These are phyloP conservation scores for Colletotrichum sp. DNA, from an alignment of 2,329 filamentous ascomycete species.

Conservation along the genomic window DNA sequence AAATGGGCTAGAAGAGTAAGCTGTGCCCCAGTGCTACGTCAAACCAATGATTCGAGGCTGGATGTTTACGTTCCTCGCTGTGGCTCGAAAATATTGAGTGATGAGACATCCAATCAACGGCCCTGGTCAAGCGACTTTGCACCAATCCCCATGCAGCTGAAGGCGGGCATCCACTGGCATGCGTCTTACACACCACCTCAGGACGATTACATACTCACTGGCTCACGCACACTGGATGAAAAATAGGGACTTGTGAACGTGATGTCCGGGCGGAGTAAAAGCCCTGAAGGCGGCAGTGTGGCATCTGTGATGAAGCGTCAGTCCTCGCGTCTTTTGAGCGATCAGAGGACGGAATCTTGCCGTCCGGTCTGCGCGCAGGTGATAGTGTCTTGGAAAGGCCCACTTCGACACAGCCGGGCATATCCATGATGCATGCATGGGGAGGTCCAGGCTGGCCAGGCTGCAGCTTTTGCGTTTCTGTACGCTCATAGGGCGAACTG, in stretches of 20 bases:
- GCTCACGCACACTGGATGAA: background rate
- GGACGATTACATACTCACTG: background rate
- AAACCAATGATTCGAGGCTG: background rate
- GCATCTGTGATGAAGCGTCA: background rate
- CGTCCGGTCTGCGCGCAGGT: background rate
- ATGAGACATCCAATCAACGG: background rate
- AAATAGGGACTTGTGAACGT: background rate
- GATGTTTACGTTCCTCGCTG: background rate
- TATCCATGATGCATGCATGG: background rate
- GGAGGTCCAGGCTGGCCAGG: background rate
- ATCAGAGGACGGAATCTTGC: background rate
- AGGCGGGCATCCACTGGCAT: background rate
- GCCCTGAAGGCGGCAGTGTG: background rate
- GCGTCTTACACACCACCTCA: conserved; percentile 15
- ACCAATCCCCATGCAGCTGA: background rate
- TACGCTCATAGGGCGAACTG: background rate
- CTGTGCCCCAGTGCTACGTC: background rate
- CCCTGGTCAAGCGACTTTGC: background rate
- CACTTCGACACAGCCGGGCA: background rate
- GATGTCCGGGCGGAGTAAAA: background rate
- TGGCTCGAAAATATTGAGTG: background rate
- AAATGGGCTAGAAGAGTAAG: background rate
- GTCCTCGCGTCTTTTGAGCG: background rate
- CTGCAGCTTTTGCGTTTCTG: background rate
- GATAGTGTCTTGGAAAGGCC: background rate